Evolutionary conservation across 164 flowering plant species (phyloP).

Genomic region (Macadamia integrifolia): DNA sequence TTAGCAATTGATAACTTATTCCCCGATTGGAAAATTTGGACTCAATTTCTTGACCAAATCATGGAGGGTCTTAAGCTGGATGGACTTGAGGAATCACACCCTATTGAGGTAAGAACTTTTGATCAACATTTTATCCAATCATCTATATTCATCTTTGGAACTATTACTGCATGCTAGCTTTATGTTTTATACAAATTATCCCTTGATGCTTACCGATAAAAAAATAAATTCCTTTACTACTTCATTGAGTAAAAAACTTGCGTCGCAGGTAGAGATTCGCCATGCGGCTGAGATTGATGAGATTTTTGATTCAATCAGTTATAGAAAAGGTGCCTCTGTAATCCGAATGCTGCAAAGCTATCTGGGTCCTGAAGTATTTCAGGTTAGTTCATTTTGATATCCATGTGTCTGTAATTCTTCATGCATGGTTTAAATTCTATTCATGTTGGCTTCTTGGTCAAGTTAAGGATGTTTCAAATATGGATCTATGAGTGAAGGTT

Average conservation of each 20-base stretch:
- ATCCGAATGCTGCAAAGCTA: constrained; percentile 94
- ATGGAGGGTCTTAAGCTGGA: constrained; percentile 85
- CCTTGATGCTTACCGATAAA: too few relatives aligned
- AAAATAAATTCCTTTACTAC: background rate
- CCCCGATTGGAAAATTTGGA: constrained; percentile 98
- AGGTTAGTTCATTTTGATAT: constrained; percentile 39
- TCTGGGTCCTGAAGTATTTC: constrained; percentile 83
- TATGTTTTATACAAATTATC: background rate
- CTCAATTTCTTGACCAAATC: constrained; percentile 85
- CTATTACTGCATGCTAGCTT: background rate
- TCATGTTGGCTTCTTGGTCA: too few relatives aligned
- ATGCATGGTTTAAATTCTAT: background rate
- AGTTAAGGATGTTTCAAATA: background rate
- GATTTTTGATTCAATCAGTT: constrained; percentile 95
- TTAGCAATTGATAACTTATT: constrained; percentile 82
- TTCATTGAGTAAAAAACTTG: background rate
- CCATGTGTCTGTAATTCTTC: background rate
- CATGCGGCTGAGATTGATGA: constrained; percentile 91
- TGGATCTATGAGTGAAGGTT: background rate
- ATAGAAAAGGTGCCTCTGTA: constrained; percentile 87
- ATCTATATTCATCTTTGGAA: background rate
- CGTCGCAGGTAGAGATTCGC: constrained; percentile 73
- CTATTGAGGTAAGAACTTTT: constrained; percentile 65
- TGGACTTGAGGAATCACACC: constrained; percentile 91
- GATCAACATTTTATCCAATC: background rate